These are phyloP conservation scores for Paramecium tetraurelia DNA, from an alignment of 73 alveolate species.

Conservation along the genomic window DNA sequence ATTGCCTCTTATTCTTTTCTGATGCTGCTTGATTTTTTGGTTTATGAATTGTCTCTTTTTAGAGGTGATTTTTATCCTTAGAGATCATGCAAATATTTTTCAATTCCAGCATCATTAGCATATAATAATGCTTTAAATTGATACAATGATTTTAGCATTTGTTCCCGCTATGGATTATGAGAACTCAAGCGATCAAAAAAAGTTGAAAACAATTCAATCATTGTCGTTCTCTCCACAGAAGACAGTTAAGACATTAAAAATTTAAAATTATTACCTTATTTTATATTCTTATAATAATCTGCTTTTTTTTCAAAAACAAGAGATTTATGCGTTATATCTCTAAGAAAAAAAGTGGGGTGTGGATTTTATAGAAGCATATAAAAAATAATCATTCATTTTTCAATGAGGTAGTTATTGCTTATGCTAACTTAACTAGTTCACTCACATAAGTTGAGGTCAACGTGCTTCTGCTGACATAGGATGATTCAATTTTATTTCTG, in stretches of 20 bases:
- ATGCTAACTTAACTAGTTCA: conserved; percentile 33
- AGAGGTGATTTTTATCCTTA: conserved; percentile 31
- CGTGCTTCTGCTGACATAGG: not conserved
- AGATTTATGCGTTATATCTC: no score
- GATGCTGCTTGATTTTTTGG: conserved; percentile 2
- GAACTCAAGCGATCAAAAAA: conserved; percentile 52
- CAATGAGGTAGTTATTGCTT: conserved; percentile 26
- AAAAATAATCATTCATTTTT: not conserved
- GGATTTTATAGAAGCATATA: not conserved
- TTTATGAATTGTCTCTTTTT: conserved; percentile 40
- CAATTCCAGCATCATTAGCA: conserved; percentile 21
- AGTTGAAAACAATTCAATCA: conserved; percentile 45
- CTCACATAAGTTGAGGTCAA: conserved; percentile 36
- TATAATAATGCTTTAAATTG: conserved; percentile 19
- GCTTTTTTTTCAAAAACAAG: not conserved
- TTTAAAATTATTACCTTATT: not conserved
- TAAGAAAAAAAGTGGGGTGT: not conserved
- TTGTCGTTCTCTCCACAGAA: conserved; percentile 57
- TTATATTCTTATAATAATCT: not conserved
- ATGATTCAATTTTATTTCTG: conserved; percentile 27
- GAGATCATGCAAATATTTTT: not conserved
- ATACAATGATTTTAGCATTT: conserved; percentile 40
- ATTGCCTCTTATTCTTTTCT: conserved; percentile 14
- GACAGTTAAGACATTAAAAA: conserved; percentile 53
- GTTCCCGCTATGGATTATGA: conserved; percentile 2